phyloP scores from a whole-genome alignment of 257 asterid species.

The Coffea canephora region DNA sequence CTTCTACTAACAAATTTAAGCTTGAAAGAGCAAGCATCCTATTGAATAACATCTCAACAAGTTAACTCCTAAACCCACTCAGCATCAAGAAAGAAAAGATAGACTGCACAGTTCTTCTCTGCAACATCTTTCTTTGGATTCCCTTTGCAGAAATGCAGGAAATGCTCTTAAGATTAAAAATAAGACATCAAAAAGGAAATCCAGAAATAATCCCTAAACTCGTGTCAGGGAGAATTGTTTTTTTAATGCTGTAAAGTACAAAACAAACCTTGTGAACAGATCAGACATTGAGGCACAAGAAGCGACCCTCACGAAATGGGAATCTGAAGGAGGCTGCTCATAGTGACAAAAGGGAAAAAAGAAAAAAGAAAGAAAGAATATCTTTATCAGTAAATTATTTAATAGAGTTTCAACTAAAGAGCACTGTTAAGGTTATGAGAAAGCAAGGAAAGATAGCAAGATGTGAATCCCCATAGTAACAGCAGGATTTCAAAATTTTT shows the following conservation, averaged over 20 bases:
- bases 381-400: not conserved
- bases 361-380: conserved; percentile 21
- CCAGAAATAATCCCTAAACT: not conserved
- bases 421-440: not conserved
- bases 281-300: conserved; percentile 83
- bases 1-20: not conserved
- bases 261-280: conserved; percentile 68
- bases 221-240: not conserved
- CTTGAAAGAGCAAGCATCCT: not conserved
- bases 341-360: conserved; percentile 10
- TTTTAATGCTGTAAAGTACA: conserved; percentile 8
- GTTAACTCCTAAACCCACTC: not conserved
- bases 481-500: not conserved
- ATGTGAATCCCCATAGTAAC: not conserved
- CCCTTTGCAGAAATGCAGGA: not conserved
- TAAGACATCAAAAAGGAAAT: not conserved
- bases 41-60: not conserved
- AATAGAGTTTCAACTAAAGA: not conserved
- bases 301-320: conserved; percentile 78
- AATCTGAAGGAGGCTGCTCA: conserved; percentile 50
- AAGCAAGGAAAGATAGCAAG: not conserved
- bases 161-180: not conserved
- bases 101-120: not conserved
- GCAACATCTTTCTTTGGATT: not conserved
- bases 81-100: conserved; percentile 5